Evolutionary conservation across 768 basidiomycete genomes (phyloP).

Genomic region (Lactifluus rugatus): DNA sequence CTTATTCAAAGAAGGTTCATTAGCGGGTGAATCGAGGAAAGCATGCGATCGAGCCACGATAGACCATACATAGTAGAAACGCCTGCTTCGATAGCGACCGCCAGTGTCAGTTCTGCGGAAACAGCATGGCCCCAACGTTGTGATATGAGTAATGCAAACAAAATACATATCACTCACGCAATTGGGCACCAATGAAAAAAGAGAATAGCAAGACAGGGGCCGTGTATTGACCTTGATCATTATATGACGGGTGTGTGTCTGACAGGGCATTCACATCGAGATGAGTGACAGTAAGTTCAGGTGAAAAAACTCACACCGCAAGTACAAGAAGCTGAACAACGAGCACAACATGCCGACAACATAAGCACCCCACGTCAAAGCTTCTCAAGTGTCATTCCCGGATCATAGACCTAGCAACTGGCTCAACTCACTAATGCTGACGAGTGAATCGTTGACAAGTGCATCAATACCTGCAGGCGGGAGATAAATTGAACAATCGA

Average conservation of each 20-base stretch:
- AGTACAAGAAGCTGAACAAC: conserved; percentile 68
- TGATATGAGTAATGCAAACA: background rate
- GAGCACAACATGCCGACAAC: conserved; percentile 62
- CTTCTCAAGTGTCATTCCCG: conserved; percentile 25
- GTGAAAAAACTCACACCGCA: conserved; percentile 42
- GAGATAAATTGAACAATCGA: conserved; percentile 5
- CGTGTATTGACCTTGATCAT: conserved; percentile 64
- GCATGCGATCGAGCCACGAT: background rate
- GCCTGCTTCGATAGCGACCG: conserved; percentile 72
- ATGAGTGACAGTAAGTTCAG: background rate
- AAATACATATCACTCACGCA: conserved; percentile 39
- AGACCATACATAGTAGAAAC: conserved; percentile 70
- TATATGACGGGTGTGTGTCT: conserved; percentile 73
- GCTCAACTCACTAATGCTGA: conserved; percentile 54
- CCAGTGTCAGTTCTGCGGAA: conserved; percentile 49
- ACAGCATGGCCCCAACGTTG: background rate
- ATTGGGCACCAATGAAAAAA: conserved; percentile 68
- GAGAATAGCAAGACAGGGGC: conserved; percentile 69
- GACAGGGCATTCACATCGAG: conserved; percentile 7
- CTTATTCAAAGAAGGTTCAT: conserved; percentile 27
- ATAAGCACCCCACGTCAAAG: conserved; percentile 75
- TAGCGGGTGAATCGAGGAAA: background rate
- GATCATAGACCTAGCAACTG: conserved; percentile 6
- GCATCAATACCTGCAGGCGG: conserved; percentile 47
- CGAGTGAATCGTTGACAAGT: conserved; percentile 73